Conservation (phyloP, 208 protist genomes). For the Balamuthia mandrillaris region DNA sequence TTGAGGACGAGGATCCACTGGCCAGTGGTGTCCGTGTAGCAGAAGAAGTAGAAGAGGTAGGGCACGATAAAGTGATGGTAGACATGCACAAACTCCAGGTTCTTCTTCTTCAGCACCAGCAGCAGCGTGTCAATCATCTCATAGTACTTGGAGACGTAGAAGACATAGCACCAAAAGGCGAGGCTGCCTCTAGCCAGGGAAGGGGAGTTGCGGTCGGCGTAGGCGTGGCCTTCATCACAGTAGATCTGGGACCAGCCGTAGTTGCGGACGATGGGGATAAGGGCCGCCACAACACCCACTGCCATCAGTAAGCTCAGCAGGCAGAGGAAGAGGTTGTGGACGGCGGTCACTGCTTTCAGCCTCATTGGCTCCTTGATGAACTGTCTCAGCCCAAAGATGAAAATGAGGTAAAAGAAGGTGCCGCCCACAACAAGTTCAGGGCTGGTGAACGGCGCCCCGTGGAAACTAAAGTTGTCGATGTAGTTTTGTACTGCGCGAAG, state of each 20-base stretch:
- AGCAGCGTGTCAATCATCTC: conserved; percentile 58
- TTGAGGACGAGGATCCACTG: conserved; percentile 25
- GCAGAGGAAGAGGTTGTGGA: conserved; percentile 35
- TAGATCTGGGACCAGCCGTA: not conserved
- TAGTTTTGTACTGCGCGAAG: not conserved
- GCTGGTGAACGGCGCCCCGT: not conserved
- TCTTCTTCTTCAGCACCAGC: conserved; percentile 49
- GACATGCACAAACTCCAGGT: conserved; percentile 48
- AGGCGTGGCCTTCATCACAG: not conserved
- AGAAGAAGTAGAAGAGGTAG: conserved; percentile 31
- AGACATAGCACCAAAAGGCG: conserved; percentile 42
- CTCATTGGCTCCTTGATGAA: conserved; percentile 30
- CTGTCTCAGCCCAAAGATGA: not conserved
- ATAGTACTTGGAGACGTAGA: conserved; percentile 45
- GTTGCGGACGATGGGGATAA: not conserved
- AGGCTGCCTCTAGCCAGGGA: not conserved
- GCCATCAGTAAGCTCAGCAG: conserved; percentile 2
- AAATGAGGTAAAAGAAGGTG: conserved; percentile 17
- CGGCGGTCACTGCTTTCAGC: not conserved
- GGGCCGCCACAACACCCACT: conserved; percentile 1
- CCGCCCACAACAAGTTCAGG: not conserved
- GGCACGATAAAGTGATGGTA: conserved; percentile 52
- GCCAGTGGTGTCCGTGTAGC: conserved; percentile 4
- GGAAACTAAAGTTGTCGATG: conserved; percentile 1
- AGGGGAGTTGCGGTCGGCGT: not conserved